Base-by-base conservation (phyloP, 352 stramenopile genomes). In the Globisporangium nodosum region DNA sequence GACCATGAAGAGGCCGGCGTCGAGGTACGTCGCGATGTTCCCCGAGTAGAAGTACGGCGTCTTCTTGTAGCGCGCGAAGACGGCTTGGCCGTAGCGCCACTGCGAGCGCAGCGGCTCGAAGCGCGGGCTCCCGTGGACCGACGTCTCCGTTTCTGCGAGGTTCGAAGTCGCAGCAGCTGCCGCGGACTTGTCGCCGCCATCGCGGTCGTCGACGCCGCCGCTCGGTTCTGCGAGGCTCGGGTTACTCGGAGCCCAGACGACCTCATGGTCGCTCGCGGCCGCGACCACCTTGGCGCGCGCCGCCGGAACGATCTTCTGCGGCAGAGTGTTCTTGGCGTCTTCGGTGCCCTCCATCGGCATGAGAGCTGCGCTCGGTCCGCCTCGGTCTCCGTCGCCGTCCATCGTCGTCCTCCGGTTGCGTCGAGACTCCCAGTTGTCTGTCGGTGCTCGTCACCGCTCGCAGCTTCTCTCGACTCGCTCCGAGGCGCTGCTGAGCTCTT, bases 1-100 rank as follows among this genome's bases (percentile, higher is more conserved):
- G 15, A 92, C 55, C 79, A 92, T 92, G 56, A 92, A 92, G 43
- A 88, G 58, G 0, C 76, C 78, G 3, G 60, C 66, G 1, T 79
- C 79, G 0, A 92, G 67, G 63, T 90, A 90, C 3, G 81, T 88
- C 3, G 81, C 81, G 49, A 92, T 86, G 54, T 88, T 88, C 33
- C 79, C 81, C 5, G 81, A 90, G 60, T 85, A 87, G 30, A 90
- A 92, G 57, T 77, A 88, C n/a, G 81, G 74, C 3, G 77, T 92
- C 53, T 71, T 78, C 56, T 78, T 81, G 65, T 88, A 88, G 49
- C 81, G 75, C 7, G 74, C 81, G 20, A 92, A 80, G 30, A 92
- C 59, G 2, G 65, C 64, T 52, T 88, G 81, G 6, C 76, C 73
- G 49, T 88, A 88, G 5, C 73, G 70, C 79, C 81, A 92, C 27